phyloP scores from a whole-genome alignment of 768 basidiomycete genomes.

The Russula foetens region DNA sequence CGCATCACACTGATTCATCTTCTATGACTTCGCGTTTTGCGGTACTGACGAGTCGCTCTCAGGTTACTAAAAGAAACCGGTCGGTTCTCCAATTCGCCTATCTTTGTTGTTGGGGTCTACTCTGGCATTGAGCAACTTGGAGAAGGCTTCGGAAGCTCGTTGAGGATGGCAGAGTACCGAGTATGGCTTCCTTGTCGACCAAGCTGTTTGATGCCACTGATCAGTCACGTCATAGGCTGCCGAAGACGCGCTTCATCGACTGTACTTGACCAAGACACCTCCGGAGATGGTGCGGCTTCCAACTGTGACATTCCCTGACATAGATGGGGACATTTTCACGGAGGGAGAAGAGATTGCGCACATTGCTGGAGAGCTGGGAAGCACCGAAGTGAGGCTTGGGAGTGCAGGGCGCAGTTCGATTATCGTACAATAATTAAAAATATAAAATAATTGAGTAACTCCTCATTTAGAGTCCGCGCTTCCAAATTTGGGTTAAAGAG shows the following conservation, averaged over 20 bases:
- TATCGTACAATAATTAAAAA: not conserved
- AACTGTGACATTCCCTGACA: slow-evolving; percentile 60
- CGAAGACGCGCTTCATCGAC: slow-evolving; percentile 74
- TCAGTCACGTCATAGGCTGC: slow-evolving; percentile 47
- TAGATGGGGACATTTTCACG: slow-evolving; percentile 46
- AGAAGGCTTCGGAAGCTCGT: slow-evolving; percentile 88
- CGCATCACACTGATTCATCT: slow-evolving; percentile 16
- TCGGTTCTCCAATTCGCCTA: slow-evolving; percentile 80
- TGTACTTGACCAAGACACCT: slow-evolving; percentile 77
- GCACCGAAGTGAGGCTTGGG: slow-evolving; percentile 59
- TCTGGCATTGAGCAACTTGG: slow-evolving; percentile 79
- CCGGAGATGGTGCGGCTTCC: slow-evolving; percentile 61
- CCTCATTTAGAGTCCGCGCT: slow-evolving; percentile 10
- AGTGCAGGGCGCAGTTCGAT: slow-evolving; percentile 53
- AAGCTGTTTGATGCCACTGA: not conserved
- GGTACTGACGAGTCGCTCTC: slow-evolving; percentile 1
- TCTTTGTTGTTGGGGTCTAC: slow-evolving; percentile 95
- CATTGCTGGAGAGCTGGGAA: slow-evolving; percentile 44
- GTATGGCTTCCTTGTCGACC: slow-evolving; percentile 32
- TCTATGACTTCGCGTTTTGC: not conserved
- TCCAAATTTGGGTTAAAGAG: slow-evolving; percentile 2
- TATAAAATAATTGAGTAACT: not conserved
- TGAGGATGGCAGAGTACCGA: slow-evolving; percentile 92
- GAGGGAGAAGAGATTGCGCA: slow-evolving; percentile 41
- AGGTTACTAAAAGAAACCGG: slow-evolving; percentile 92